A percentile compares a stretch with the other conserved stretches of the same genome.
phyloP scores from a whole-genome alignment of 306 rosid genomes.

The Glycyrrhiza uralensis region DNA sequence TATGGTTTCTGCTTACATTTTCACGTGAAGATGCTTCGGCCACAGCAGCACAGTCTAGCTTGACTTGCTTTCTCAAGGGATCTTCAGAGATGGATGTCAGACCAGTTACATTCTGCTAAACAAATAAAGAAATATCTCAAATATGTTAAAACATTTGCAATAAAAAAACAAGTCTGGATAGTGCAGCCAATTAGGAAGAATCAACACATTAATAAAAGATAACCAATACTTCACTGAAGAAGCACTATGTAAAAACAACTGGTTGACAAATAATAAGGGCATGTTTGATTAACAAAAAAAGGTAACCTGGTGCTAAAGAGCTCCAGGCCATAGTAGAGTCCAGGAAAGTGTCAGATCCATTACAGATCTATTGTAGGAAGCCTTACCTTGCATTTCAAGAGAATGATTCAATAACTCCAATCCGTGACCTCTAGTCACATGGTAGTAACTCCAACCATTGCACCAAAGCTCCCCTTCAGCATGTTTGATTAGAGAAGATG shows the following conservation, averaged over 20 bases:
- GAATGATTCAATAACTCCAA: too few species aligned
- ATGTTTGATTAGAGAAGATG: not conserved
- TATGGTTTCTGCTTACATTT: conserved; percentile 45
- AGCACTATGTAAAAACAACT: not conserved
- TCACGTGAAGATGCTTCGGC: conserved; percentile 22
- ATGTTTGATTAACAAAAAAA: not conserved
- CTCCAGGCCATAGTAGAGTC: not conserved
- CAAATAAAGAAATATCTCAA: conserved; percentile 7
- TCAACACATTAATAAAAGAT: not conserved
- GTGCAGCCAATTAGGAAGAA: conserved; percentile 16
- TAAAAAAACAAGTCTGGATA: not conserved
- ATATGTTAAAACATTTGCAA: not conserved
- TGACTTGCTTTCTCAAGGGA: conserved; percentile 48
- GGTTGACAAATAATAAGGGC: not conserved
- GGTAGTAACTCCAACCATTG: not conserved
- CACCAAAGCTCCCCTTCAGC: not conserved
- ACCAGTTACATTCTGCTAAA: conserved; percentile 33
- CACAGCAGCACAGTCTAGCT: conserved; percentile 37
- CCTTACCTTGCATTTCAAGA: not conserved
- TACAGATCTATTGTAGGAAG: not conserved
- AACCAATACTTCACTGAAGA: not conserved
- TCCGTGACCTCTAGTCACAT: not conserved
- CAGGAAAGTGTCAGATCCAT: not conserved
- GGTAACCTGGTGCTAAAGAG: not conserved
- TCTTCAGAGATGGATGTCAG: conserved; percentile 32